Evolutionary conservation across 352 stramenopile genomes (phyloP), one percentile per base, ranked within the genome.

Genomic region (Discostella stelligera): DNA sequence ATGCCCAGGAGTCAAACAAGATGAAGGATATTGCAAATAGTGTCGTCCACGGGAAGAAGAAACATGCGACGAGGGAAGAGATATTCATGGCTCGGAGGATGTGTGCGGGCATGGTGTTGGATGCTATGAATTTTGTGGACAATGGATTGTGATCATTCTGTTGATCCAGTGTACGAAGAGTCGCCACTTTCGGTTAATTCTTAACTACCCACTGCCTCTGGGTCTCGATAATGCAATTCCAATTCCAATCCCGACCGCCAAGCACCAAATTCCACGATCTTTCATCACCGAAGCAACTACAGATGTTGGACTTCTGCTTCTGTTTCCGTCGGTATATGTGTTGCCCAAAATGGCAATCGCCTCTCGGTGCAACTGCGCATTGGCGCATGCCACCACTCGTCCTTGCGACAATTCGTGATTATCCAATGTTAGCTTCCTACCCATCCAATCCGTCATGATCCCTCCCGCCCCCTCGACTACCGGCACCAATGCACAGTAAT

Each of bases 61-160:
- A 66, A 23, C 62, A 77, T 66, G 30, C 68, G 59, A 39, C 37
- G 0, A 80, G 32, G 20, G 71, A 80, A 32, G 66, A 77, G 10
- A 50, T 80, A 7, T 80, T 83, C 56, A 72, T 74, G 52, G 69
- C 71, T 5, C 53, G 79, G 41, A 67, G 80, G 63, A 67, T 67
- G 55, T 92, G 86, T 73, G 79, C 83, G 53, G 88, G 84, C 21
- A 70, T 92, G 64, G 86, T 93, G 54, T 74, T 93, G 32, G 63
- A 84, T 44, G 74, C 79, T 14, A 91, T 93, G 86, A 74, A 79
- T 39, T 93, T 92, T 77, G 67, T 91, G 37, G 77, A 92, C 52
- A 84, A 77, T 66, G 84, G 86, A 74, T 79, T 85, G 21, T 61
- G 25, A 61, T n/a, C n/a, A n/a, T 46, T 14, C 3, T 44, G 53